Evolutionary conservation across 1,284 basidiomycete species (phyloP).

Genomic region (Mycena sp.): DNA sequence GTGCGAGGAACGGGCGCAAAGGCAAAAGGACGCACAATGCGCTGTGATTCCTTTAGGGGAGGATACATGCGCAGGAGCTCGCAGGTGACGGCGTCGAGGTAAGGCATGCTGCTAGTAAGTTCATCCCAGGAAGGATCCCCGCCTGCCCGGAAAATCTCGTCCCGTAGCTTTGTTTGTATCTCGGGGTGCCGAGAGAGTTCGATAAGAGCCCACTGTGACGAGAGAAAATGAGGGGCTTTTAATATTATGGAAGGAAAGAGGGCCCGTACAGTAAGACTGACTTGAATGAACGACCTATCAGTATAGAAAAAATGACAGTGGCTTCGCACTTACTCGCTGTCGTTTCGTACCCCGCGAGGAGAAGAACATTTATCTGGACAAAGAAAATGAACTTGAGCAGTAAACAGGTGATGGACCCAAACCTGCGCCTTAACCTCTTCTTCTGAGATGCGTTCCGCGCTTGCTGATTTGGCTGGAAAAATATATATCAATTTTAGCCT

Average conservation of each 20-base stretch:
- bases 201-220: constrained; percentile 59
- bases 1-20: neutral
- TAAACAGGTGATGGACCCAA: too few species aligned
- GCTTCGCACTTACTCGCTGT: constrained; percentile 51
- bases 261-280: constrained; percentile 17
- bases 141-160: constrained; percentile 54
- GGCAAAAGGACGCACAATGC: constrained; percentile 42
- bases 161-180: constrained; percentile 59
- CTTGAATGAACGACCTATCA: neutral
- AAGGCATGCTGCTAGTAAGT: constrained; percentile 54
- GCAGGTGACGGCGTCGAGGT: constrained; percentile 65
- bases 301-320: neutral
- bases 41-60: constrained; percentile 49
- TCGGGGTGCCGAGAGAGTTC: constrained; percentile 59
- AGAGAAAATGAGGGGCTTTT: constrained; percentile 29
- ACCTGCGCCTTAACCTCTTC: constrained; percentile 18
- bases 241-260: neutral
- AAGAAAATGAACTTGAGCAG: too few species aligned
- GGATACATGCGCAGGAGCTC: constrained; percentile 57
- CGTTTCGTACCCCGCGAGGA: constrained; percentile 52
- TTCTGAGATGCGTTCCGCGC: constrained; percentile 1
- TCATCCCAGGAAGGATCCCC: constrained; percentile 59
- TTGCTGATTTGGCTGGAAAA: constrained; percentile 9
- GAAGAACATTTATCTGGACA: constrained; percentile 43
- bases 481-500: neutral